phyloP scores from a whole-genome alignment of 305 asterid genomes.

The Stenogyne calaminthoides region DNA sequence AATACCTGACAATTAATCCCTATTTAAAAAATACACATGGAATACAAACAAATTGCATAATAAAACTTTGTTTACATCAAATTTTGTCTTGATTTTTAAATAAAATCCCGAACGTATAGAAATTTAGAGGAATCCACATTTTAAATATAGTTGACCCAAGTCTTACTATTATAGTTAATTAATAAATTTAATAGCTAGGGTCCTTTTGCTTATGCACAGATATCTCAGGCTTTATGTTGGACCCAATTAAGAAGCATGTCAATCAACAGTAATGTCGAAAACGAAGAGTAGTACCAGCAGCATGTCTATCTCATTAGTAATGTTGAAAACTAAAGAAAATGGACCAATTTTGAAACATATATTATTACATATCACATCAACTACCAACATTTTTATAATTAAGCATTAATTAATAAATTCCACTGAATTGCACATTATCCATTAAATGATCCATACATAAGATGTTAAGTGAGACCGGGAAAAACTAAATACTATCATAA shows the following conservation, averaged over 20 bases:
- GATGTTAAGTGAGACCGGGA: constrained; percentile 17
- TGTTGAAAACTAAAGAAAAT: neutral
- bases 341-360: neutral
- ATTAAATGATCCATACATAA: neutral
- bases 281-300: constrained; percentile 11
- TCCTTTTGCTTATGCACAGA: neutral
- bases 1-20: too few species aligned
- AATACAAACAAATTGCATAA: too few species aligned
- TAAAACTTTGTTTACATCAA: too few species aligned
- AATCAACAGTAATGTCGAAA: neutral
- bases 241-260: constrained; percentile 21
- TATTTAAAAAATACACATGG: too few species aligned
- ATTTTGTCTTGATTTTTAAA: too few species aligned
- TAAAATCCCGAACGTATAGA: too few species aligned
- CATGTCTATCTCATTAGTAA: constrained; percentile 20
- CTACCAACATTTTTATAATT: constrained; percentile 1
- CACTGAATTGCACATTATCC: neutral
- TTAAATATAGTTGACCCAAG: neutral
- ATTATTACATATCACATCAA: constrained; percentile 11
- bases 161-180: neutral
- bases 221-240: constrained; percentile 17
- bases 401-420: neutral
- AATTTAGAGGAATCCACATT: too few species aligned
- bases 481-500: neutral
- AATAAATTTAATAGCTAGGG: neutral